Percentiles rank a stretch among this genome's conserved stretches.
phyloP scores from a whole-genome alignment of 163 green algal genomes.

The Trebouxia gelatinosa region DNA sequence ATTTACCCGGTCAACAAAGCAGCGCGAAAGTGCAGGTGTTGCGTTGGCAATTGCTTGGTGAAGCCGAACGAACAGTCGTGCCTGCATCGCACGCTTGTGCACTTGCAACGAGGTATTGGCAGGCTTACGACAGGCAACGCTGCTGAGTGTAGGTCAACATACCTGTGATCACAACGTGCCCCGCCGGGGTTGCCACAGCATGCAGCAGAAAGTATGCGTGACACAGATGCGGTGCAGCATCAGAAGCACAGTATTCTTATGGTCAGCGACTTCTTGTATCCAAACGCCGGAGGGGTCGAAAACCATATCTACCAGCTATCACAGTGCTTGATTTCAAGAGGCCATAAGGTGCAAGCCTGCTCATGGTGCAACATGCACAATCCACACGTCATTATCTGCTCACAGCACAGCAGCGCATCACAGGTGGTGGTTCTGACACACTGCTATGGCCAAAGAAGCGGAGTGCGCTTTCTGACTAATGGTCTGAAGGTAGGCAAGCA shows the following conservation, averaged over 20 bases:
- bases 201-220: no score
- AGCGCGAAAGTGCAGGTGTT: no score
- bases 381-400: background rate
- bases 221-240: no score
- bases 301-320: slow-evolving; percentile 95
- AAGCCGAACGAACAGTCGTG: no score
- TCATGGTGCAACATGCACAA: background rate
- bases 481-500: slow-evolving; percentile 79
- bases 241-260: slow-evolving; percentile 68
- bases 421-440: slow-evolving; percentile 93
- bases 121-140: no score
- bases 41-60: no score
- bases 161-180: no score
- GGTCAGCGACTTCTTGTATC: slow-evolving; percentile 95
- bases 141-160: no score
- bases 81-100: no score
- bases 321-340: slow-evolving; percentile 78
- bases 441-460: slow-evolving; percentile 75
- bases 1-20: no score
- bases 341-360: slow-evolving; percentile 85
- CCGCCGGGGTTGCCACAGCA: no score
- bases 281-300: slow-evolving; percentile 92
- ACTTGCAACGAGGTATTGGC: no score
- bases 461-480: slow-evolving; percentile 86
- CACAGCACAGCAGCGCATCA: background rate